Base-by-base conservation (phyloP, 2,329 filamentous ascomycete species). In the Albifimbria verrucaria region DNA sequence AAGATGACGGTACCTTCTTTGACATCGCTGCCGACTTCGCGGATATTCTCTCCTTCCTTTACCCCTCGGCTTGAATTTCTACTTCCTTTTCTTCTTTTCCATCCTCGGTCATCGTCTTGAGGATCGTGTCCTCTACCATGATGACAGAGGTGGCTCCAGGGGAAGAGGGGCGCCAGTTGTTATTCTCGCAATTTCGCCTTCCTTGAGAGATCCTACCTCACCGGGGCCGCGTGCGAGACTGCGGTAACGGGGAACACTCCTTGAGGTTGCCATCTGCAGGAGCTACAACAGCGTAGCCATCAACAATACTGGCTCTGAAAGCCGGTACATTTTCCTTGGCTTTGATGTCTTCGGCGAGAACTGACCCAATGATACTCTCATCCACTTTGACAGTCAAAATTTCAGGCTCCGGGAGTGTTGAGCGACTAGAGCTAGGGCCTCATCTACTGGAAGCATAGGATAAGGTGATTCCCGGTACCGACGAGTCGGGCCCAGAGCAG, bases 161-260 rank as follows among this genome's bases (percentile, higher is more conserved):
- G 94, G 94, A 1, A 99, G 75, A 11, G 94, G 93, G 6, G 94
- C 94, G 0, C 94, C 94, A 0, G 94, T 99, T 0, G 94, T 99
- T 61, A 99, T 96, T 46, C 94, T 82, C 1, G 93, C 88, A 50
- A 97, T 87, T 58, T 92, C 81, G 0, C 92, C 92, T 28, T 83
- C 77, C 51, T 86, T 78, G 3, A 97, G 74, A 1, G 82, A 71
- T 28, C 82, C 76, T 15, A 81, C 81, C 25, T 88, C 83, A 1
- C 86, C 82, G 91, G 84, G 17, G 90, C 83, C 11, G 94, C 94
- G 66, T 97, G 92, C 0, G 92, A 95, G 12, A 97, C 80, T 1
- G 89, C 87, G 1, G 88, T 86, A 15, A 99, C 93, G 1, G 93
- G 92, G 65, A 94, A 97, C 1, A 87, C 73, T 0, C 93, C 62